Evolutionary conservation across 1,284 basidiomycete species (phyloP).

Genomic region (Serendipita sp.): DNA sequence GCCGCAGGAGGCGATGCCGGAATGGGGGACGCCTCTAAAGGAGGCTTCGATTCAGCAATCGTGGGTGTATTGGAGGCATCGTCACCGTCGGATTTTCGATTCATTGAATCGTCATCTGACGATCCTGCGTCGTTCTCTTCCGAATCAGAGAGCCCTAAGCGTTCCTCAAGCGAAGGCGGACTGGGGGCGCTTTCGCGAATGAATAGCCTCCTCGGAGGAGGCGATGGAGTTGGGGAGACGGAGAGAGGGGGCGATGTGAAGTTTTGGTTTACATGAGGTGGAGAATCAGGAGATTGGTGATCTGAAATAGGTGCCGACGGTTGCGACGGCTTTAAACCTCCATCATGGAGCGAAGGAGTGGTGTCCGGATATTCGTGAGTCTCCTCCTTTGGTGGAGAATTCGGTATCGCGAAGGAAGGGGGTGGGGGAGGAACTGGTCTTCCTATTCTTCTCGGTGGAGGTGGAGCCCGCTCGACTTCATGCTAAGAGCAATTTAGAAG

Average conservation of each 20-base stretch:
- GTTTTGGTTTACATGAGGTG: neutral
- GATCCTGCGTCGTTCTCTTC: slow-evolving; percentile 6
- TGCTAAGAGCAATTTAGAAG: too few species aligned
- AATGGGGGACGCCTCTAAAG: slow-evolving; percentile 4
- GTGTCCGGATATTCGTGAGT: too few species aligned
- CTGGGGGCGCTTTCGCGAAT: neutral
- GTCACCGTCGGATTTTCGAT: slow-evolving; percentile 10
- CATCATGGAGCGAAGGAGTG: too few species aligned
- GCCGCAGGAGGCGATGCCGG: slow-evolving; percentile 12
- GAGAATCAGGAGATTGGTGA: neutral
- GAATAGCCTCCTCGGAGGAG: neutral
- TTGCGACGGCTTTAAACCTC: too few species aligned
- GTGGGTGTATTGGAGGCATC: slow-evolving; percentile 19
- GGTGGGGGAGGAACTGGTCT: too few species aligned
- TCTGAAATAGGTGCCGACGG: too few species aligned
- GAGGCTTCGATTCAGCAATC: neutral
- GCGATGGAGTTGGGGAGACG: slow-evolving; percentile 8
- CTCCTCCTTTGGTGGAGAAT: too few species aligned
- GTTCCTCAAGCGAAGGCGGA: neutral
- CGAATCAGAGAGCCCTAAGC: neutral
- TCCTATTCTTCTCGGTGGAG: too few species aligned
- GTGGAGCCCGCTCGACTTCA: too few species aligned
- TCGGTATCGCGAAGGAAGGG: too few species aligned
- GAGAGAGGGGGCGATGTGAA: slow-evolving; percentile 10
- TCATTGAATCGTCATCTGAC: neutral